Percentiles rank a stretch among this genome's conserved stretches.
These are phyloP conservation scores for Hypsizygus ulmarius DNA, from an alignment of 1,284 basidiomycete species.

Conservation along the genomic window DNA sequence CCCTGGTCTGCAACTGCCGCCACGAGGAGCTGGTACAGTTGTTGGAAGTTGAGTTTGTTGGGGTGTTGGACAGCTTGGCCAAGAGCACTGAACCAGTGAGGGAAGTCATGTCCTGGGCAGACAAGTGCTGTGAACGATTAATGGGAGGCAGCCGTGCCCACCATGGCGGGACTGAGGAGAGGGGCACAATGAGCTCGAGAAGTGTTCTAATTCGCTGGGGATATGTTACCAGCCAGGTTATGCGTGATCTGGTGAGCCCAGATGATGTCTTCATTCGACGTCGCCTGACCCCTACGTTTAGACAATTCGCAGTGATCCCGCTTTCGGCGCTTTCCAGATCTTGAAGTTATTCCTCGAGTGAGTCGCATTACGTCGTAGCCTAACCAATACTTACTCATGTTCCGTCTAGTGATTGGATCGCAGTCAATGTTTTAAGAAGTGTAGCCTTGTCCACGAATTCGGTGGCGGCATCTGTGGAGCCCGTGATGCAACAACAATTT, in stretches of 20 bases:
- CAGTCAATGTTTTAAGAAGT: slow-evolving; percentile 79
- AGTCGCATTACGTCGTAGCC: slow-evolving; percentile 31
- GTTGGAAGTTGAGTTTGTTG: slow-evolving; percentile 81
- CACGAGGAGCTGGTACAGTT: slow-evolving; percentile 84
- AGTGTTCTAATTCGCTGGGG: slow-evolving; percentile 87
- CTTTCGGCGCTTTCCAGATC: slow-evolving; percentile 88
- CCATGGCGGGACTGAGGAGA: slow-evolving; percentile 57
- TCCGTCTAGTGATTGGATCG: slow-evolving; percentile 76
- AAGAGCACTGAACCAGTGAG: slow-evolving; percentile 80
- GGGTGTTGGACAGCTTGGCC: slow-evolving; percentile 63
- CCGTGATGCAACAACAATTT: slow-evolving; percentile 84
- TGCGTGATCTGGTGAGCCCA: slow-evolving; percentile 74
- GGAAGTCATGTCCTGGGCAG: slow-evolving; percentile 86
- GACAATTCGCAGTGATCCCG: slow-evolving; percentile 87
- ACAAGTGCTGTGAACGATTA: slow-evolving; percentile 79
- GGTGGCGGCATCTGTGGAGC: slow-evolving; percentile 84
- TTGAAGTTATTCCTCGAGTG: slow-evolving; percentile 86
- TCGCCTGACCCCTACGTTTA: slow-evolving; percentile 24
- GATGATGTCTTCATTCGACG: not conserved
- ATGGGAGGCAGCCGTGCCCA: slow-evolving; percentile 64
- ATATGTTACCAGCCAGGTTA: slow-evolving; percentile 87
- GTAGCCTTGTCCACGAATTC: slow-evolving; percentile 86
- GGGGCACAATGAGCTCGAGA: slow-evolving; percentile 79
- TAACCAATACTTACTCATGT: slow-evolving; percentile 21
- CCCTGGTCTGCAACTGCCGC: slow-evolving; percentile 85